Evolutionary conservation across 257 asterid species (phyloP), one percentile per base, ranked within the genome.

Genomic region (Asclepias syriaca): DNA sequence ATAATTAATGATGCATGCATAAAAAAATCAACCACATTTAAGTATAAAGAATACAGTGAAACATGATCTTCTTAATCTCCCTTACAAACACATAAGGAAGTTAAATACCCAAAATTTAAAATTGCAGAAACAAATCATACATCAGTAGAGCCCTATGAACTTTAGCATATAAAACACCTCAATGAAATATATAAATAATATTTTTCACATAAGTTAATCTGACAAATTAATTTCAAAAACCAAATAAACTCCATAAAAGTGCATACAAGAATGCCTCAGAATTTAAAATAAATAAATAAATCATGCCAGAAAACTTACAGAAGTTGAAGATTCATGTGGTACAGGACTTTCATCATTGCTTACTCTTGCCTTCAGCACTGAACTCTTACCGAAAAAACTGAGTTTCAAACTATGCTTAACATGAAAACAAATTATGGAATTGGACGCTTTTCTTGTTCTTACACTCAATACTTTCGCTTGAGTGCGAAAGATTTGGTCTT

Each of bases 331-430:
- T 50, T 64, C 82, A 8, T 57, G 76, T 65, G 85, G 75, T 81
- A 81, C 76, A 40, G 82, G 73, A 78, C 66, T 84, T 49, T 84
- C 90, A 73, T 87, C 88, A 68, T 74, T 74, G 77, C 81, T 78
- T 72, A 86, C 93, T 84, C 77, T 80, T 21, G 80, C 77, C n/a
- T 79, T 40, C 70, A 75, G 53, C 32, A 70, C 81, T 51, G 83
- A 73, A 72, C 59, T 32, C 72, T 70, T 65, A 58, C 40, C 49
- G 61, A 80, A 74, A 46, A 73, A 39, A 57, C 34, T 74, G 64
- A 79, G 84, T 39, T 73, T 78, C n/a, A 61, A 18, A 59, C 79
- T 67, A 66, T 21, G 66, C 55, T 63, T 53, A 65, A 46, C 61
- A 54, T 46, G 69, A 68, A 49, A 66, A 59, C 55, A 66, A n/a